Conservation (phyloP, 441 rosid species). For the Pelargonium australe region DNA sequence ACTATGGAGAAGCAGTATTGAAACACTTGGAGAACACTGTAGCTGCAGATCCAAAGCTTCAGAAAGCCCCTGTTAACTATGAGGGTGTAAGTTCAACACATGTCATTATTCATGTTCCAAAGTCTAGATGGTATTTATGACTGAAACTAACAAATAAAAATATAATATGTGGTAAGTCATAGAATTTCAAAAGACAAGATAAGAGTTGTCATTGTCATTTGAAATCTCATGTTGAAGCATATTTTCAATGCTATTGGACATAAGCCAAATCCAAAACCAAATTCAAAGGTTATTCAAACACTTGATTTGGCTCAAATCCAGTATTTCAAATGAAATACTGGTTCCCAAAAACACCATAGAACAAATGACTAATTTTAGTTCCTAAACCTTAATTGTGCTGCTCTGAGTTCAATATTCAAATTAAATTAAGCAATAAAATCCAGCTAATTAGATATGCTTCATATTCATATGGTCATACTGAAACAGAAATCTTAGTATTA, state of each 20-base stretch:
- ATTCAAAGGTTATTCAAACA: too few species aligned
- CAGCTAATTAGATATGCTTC: background rate
- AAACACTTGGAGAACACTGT: slow-evolving; percentile 57
- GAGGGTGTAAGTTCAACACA: slow-evolving; percentile 68
- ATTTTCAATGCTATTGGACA: too few species aligned
- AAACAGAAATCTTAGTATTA: too few species aligned
- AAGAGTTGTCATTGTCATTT: too few species aligned
- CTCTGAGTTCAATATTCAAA: background rate
- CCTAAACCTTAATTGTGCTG: background rate
- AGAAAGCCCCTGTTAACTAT: slow-evolving; percentile 75
- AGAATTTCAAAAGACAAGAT: too few species aligned
- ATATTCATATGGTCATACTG: too few species aligned
- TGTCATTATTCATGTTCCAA: background rate
- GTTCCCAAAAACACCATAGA: too few species aligned
- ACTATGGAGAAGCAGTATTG: slow-evolving; percentile 85
- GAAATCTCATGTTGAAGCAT: too few species aligned
- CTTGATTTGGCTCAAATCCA: too few species aligned
- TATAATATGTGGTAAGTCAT: too few species aligned
- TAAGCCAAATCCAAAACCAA: too few species aligned
- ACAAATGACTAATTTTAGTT: background rate
- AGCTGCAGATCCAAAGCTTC: slow-evolving; percentile 50
- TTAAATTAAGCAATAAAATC: background rate
- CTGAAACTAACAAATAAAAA: background rate
- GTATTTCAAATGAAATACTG: too few species aligned
- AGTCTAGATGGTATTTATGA: background rate